Evolutionary conservation across 495 filamentous ascomycete genomes (phyloP), one percentile per base, ranked within the genome.

Genomic region (Letharia lupina): DNA sequence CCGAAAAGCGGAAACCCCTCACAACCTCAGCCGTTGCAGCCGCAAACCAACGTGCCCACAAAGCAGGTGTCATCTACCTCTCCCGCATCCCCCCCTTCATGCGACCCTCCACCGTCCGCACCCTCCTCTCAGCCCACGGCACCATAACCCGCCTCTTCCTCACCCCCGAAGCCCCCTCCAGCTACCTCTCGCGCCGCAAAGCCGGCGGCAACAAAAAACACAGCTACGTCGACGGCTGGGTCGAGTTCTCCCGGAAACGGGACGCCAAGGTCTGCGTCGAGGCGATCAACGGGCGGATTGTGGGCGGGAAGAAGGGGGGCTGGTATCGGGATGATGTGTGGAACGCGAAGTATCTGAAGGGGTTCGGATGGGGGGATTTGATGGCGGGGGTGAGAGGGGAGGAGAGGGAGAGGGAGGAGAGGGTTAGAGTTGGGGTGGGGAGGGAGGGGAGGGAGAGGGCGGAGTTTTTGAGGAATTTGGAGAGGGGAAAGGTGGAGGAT

Each of bases 311-410:
- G 72, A 97, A 96, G 78, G 87, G 91, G 7, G 83, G 86, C 16
- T 95, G 87, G 76, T 98, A 97, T 75, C 84, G 89, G 64, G 94
- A 98, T 75, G 95, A 98, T 73, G 83, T 98, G 59, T 96, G 90
- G 89, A 94, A 87, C 72, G 80, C 89, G 68, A 86, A 83, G 65
- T 98, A 97, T 73, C 79, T 98, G 63, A 84, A 81, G 44, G 91
- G 91, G 4, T 94, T 93, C 72, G 91, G 89, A 71, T 98, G 93
- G 92, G 78, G 75, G 18, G 79, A 86, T 70, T 67, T 86, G 61
- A 81, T 81, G 75, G 79, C 81, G 71, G 87, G 91, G 73, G 87
- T 93, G 9, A 60, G 63, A 50, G 62, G 40, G 48, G 73, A 71
- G 68, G 73, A 70, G 63, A 71, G 74, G 70, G 73, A 74, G 52